Base-by-base conservation (phyloP, 176 grass and related monocot genomes). In the Tuctoria greenei region DNA sequence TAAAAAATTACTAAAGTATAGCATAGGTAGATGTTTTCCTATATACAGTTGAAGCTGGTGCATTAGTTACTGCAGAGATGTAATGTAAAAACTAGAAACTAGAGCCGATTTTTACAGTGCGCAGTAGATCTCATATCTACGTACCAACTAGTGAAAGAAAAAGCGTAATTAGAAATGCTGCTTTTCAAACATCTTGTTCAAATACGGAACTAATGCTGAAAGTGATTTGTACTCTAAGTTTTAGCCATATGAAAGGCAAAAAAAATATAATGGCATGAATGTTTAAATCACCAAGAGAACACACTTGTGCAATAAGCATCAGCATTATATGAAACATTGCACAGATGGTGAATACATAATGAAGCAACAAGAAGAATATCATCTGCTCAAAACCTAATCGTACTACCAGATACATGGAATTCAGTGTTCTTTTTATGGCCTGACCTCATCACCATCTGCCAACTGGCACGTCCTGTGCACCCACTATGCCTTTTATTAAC, bases 341-440 rank as follows among this genome's bases (percentile, higher is more conserved):
- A 41, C 1, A 11, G 15, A 41, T 10, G 6, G 58, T 0, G 27
- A 41, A 31, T 7, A 70, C 42, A 27, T 17, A 77, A 31, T 21
- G 69, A 76, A 54, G 34, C 23, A 12, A 68, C 16, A 84, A 59
- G 13, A 74, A 56, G 64, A 46, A 83, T 7, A 70, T 52, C 6
- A 25, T 5, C 2, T 24, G 39, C 9, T 59, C 10, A 52, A 25
- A 21, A 73, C 26, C 58, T 23, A 57, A 75, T 20, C 16, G 0
- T 12, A 67, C 10, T 49, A 15, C 26, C 3, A 16, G 10, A 5
- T 39, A 38, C 7, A 8, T 8, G 2, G 0, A 75, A 43, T 34
- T 34, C 4, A 25, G 8, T 26, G 4, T 15, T 21, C 16, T 63
- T 72, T 28, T 7, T 18, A 81, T 27, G 42, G 28, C 25, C 56